Evolutionary conservation across 2,329 filamentous ascomycete genomes (phyloP).

Genomic region (Paraphoma sp.): DNA sequence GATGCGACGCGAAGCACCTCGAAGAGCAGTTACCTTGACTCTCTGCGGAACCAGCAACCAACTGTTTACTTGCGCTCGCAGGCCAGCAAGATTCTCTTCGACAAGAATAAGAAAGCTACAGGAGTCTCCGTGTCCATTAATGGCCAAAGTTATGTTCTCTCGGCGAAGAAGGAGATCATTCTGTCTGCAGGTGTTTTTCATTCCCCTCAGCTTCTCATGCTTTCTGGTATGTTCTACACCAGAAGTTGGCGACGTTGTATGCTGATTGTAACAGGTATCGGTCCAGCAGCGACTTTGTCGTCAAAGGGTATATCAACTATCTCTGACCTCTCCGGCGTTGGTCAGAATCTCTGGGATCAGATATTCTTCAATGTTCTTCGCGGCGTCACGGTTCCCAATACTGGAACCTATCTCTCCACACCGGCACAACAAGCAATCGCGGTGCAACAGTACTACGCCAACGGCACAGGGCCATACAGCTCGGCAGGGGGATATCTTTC

Average conservation of each 20-base stretch:
- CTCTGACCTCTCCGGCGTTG: slow-evolving; percentile 32
- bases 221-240: slow-evolving; percentile 30
- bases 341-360: slow-evolving; percentile 34
- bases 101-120: slow-evolving; percentile 23
- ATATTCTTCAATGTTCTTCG: slow-evolving; percentile 27
- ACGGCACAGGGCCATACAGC: slow-evolving; percentile 24
- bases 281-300: slow-evolving; percentile 22
- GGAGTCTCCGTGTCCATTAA: slow-evolving; percentile 37
- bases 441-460: slow-evolving; percentile 16
- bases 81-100: slow-evolving; percentile 24
- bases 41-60: slow-evolving; percentile 9
- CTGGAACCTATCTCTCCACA: slow-evolving; percentile 24
- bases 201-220: slow-evolving; percentile 47
- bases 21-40: slow-evolving; percentile 22
- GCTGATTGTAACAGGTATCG: slow-evolving; percentile 42
- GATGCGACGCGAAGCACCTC: slow-evolving; percentile 29
- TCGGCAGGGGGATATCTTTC: slow-evolving; percentile 28
- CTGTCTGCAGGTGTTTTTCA: slow-evolving; percentile 51
- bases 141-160: slow-evolving; percentile 14
- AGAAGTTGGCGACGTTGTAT: neutral
- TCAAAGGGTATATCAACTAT: slow-evolving; percentile 25
- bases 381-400: slow-evolving; percentile 22
- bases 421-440: slow-evolving; percentile 16
- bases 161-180: slow-evolving; percentile 50
- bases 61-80: slow-evolving; percentile 16